Conservation (phyloP, 2,329 filamentous ascomycete genomes). For the Mollisiaceae sp. region DNA sequence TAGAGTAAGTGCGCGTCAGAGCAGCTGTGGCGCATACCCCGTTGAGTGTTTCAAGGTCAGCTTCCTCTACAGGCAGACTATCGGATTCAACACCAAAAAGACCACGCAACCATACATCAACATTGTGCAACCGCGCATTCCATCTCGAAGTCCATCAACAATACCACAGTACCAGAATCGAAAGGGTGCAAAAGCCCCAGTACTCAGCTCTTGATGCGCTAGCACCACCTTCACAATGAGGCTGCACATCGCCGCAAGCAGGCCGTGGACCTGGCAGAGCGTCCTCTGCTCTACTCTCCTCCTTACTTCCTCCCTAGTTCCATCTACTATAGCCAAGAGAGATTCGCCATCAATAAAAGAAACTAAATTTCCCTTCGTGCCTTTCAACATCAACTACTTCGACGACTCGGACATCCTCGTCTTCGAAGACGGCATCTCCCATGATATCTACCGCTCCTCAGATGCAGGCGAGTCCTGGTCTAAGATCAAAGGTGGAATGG, state of each 20-base stretch:
- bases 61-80: background rate
- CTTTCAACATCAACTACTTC: slow-evolving; percentile 82
- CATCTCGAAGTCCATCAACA: background rate
- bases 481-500: slow-evolving; percentile 65
- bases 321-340: slow-evolving; percentile 40
- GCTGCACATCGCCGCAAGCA: slow-evolving; percentile 36
- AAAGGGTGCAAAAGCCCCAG: slow-evolving; percentile 6
- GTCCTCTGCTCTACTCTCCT: slow-evolving; percentile 40
- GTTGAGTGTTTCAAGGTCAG: background rate
- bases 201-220: slow-evolving; percentile 41
- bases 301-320: slow-evolving; percentile 38
- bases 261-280: slow-evolving; percentile 35
- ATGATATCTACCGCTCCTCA: slow-evolving; percentile 75
- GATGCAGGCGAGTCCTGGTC: slow-evolving; percentile 84
- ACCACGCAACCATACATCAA: slow-evolving; percentile 12
- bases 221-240: slow-evolving; percentile 40
- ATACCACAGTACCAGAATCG: background rate
- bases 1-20: background rate
- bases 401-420: slow-evolving; percentile 84
- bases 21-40: background rate
- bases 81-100: background rate
- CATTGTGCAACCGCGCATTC: background rate
- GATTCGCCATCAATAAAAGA: slow-evolving; percentile 65
- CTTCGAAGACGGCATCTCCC: slow-evolving; percentile 68
- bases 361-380: slow-evolving; percentile 69